Evolutionary conservation across 371 early-diverging fungal species (phyloP), one percentile per base, ranked within the genome.

Genomic region (Lichtheimia hyalospora): DNA sequence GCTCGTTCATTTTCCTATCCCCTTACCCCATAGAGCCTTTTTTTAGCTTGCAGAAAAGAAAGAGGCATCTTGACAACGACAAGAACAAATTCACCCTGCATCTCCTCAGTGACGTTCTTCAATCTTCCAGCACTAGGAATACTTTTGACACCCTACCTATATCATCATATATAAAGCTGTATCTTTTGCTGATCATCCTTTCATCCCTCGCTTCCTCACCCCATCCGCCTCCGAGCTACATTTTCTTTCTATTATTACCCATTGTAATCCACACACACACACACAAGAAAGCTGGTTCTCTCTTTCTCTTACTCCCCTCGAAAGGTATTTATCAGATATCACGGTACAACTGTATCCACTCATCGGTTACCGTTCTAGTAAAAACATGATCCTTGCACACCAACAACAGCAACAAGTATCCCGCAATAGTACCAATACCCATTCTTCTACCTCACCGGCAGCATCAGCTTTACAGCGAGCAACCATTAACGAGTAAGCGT

Each of bases 11-110:
- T 34, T 10, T 10, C 34, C 10, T 34, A 34, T 34, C 34, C 34
- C 34, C 34, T 34, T 34, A 10, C 46, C 46, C 46, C 46, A 46
- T 46, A 18, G 21, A 18, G 46, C 46, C 46, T 46, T 46, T 46
- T 46, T 46, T 46, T 46, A 46, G 46, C 46, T 46, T 46, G 46
- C 46, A 46, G 46, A 46, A 46, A 46, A 34, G 34, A 34, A 10
- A 34, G 34, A 34, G 10, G 34, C 34, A 46, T 14, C 46, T 46
- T 46, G 46, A 46, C 46, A 46, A 46, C 46, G 21, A 46, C 16
- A 21, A 21, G 46, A 46, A 46, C n/a, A 21, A 46, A 46, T 46
- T n/a, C 46, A n/a, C n/a, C 46, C 46, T 46, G 46, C 46, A 46
- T 46, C 46, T 46, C 46, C 46, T 46, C 34, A 34, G 10, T 34